Evolutionary conservation across 2,329 filamentous ascomycete genomes (phyloP), one percentile per base, ranked within the genome.

Genomic region (Fusarium irregulare): DNA sequence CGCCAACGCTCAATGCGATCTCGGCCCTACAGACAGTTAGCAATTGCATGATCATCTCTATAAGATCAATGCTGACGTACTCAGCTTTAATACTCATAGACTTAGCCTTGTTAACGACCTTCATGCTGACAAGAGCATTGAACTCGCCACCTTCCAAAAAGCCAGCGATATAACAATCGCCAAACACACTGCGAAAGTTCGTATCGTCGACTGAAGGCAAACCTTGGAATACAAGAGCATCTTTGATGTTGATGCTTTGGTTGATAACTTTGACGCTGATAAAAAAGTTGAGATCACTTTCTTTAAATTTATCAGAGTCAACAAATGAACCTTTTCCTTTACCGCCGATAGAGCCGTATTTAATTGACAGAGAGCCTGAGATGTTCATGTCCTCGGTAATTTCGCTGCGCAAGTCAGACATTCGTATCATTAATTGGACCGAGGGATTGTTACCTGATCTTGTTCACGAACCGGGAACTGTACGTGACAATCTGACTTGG

Each of bases 241-340:
- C 56, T 18, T 58, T 58, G 37, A 58, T 53, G 1, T 53, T 58
- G 18, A 58, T 51, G 3, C 21, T 27, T 40, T 58, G 56, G 3
- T 53, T 58, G 10, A 58, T 51, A 4, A 58, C 56, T 13, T 58
- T 58, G 21, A 58, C 56, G 6, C 56, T 53, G 14, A 58, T 58
- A 21, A 53, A 58, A 3, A 53, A 58, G 21, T 42, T 58, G 4
- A 58, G 3, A 3, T 53, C 56, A 11, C 56, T 58, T 4, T 58
- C 56, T 7, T 51, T 58, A 14, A 58, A 58, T 13, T 58, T 58
- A 2, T 58, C 42, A 0, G 54, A 49, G 18, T 56, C 54, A 4
- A 56, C 21, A 2, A 56, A 56, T 1, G 54, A 56, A 0, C 54
- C 54, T 3, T 56, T 56, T 1, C 54, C 54, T 3, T n/a, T 11